Evolutionary conservation across 2,329 filamentous ascomycete genomes (phyloP).

Genomic region (Colletotrichum sp.): DNA sequence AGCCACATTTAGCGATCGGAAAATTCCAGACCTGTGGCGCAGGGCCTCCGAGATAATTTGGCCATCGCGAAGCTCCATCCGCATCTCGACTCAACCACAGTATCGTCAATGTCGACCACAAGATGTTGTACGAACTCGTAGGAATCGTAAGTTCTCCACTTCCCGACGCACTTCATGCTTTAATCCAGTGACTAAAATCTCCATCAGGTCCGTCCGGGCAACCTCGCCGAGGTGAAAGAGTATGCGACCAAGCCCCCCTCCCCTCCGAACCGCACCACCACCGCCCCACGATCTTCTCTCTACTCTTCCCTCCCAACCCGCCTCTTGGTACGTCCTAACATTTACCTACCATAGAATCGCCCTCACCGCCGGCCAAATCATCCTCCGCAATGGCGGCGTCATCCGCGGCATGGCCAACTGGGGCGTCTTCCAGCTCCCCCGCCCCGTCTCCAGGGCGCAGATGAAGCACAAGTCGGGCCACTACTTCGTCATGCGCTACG

Average conservation of each 20-base stretch:
- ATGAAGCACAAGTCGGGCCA: conserved; percentile 84
- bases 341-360: conserved; percentile 70
- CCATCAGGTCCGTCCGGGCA: conserved; percentile 85
- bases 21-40: conserved; percentile 12
- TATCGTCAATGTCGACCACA: conserved; percentile 38
- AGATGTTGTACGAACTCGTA: conserved; percentile 97
- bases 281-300: conserved; percentile 1
- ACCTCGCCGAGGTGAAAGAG: conserved; percentile 93
- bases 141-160: conserved; percentile 75
- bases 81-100: background rate
- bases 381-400: conserved; percentile 85
- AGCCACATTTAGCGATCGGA: background rate
- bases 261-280: background rate
- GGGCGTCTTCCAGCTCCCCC: conserved; percentile 89
- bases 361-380: conserved; percentile 79
- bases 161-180: background rate
- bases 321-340: background rate
- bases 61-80: conserved; percentile 6
- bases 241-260: conserved; percentile 50
- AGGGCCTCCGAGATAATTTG: conserved; percentile 10
- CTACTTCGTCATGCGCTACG: conserved; percentile 98
- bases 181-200: background rate
- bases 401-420: conserved; percentile 94
- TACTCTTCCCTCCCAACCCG: background rate
- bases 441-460: conserved; percentile 79